Evolutionary conservation across 2,329 filamentous ascomycete genomes (phyloP).

Genomic region (Cercospora janseana): DNA sequence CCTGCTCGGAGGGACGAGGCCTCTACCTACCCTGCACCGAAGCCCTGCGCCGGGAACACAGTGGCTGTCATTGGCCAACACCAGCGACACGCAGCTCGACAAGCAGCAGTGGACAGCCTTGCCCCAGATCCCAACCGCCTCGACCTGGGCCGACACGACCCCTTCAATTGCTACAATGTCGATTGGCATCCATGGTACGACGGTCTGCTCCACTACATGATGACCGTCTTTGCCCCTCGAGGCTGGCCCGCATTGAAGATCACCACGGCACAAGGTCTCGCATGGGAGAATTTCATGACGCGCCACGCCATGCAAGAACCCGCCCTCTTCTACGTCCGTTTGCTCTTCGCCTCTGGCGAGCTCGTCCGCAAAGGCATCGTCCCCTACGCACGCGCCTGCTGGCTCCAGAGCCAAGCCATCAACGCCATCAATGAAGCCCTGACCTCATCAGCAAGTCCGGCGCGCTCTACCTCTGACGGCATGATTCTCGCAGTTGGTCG

Average conservation of each 20-base stretch:
- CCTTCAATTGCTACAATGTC: slow-evolving; percentile 36
- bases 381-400: slow-evolving; percentile 24
- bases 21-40: neutral
- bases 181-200: slow-evolving; percentile 34
- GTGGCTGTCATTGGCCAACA: neutral
- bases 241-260: slow-evolving; percentile 37
- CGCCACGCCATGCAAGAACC: slow-evolving; percentile 35
- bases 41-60: neutral
- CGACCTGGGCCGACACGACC: slow-evolving; percentile 22
- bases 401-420: slow-evolving; percentile 34
- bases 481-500: slow-evolving; percentile 36
- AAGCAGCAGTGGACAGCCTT: neutral
- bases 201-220: slow-evolving; percentile 37
- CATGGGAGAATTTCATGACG: slow-evolving; percentile 37
- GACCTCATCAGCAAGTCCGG: slow-evolving; percentile 16
- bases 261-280: slow-evolving; percentile 29
- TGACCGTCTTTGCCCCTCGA: slow-evolving; percentile 36
- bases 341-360: slow-evolving; percentile 37
- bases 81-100: neutral
- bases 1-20: too few species aligned
- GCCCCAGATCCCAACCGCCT: neutral
- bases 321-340: slow-evolving; percentile 36
- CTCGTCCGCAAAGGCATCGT: slow-evolving; percentile 30
- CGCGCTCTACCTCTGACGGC: slow-evolving; percentile 26
- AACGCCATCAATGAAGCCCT: slow-evolving; percentile 32